These are phyloP conservation scores for Leccinum obscurum DNA, from an alignment of 768 basidiomycete genomes.

Conservation along the genomic window DNA sequence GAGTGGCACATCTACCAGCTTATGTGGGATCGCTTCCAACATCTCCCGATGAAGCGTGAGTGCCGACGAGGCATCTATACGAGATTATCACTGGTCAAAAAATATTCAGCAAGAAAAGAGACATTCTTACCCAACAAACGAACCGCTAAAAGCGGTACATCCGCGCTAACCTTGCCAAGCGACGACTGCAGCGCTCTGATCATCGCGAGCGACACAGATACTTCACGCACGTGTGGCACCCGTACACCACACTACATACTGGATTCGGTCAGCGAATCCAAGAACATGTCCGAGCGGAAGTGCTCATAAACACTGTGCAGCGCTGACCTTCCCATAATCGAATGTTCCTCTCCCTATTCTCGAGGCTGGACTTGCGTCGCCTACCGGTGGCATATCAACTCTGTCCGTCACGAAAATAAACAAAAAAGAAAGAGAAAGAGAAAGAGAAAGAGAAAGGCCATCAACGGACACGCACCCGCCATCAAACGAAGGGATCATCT, in stretches of 20 bases:
- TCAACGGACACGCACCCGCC: too few relatives aligned
- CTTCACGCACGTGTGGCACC: constrained; percentile 38
- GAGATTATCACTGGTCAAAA: background rate
- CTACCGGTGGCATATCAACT: too few relatives aligned
- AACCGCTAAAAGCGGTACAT: constrained; percentile 56
- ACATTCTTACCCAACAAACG: constrained; percentile 56
- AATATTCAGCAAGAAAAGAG: background rate
- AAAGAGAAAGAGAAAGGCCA: too few relatives aligned
- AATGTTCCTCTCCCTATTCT: too few relatives aligned
- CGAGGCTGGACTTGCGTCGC: too few relatives aligned
- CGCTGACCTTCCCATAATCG: too few relatives aligned
- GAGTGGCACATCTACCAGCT: constrained; percentile 39
- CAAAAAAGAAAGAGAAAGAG: too few relatives aligned
- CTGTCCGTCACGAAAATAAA: too few relatives aligned
- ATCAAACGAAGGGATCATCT: too few relatives aligned
- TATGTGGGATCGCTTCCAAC: constrained; percentile 75
- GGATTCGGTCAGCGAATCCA: too few relatives aligned
- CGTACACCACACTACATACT: too few relatives aligned
- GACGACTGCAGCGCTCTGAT: constrained; percentile 79
- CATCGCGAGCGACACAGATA: constrained; percentile 65
- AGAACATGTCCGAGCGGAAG: constrained; percentile 32
- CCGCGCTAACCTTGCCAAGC: constrained; percentile 58
- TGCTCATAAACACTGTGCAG: too few relatives aligned
- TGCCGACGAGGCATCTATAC: constrained; percentile 67
- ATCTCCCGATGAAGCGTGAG: constrained; percentile 69